A percentile compares a stretch with the other conserved stretches of the same genome.
phyloP scores from a whole-genome alignment of 2,329 filamentous ascomycete species.

The Cadophora sp. region DNA sequence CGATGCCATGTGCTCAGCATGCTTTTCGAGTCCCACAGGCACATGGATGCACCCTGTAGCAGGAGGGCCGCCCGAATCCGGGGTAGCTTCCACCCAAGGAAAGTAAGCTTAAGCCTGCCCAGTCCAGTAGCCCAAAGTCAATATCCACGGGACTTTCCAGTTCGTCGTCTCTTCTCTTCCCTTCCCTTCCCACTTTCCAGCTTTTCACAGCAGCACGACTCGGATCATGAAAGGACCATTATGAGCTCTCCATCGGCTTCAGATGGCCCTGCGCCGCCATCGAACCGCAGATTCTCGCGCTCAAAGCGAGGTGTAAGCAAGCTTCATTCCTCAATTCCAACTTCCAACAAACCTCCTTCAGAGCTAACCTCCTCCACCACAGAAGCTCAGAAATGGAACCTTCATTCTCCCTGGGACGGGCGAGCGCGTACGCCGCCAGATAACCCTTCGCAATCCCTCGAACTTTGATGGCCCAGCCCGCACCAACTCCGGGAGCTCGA shows the following conservation, averaged over 20 bases:
- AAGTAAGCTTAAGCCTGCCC: not conserved
- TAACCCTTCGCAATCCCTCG: constrained; percentile 71
- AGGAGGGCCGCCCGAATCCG: constrained; percentile 14
- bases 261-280: constrained; percentile 38
- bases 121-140: not conserved
- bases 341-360: not conserved
- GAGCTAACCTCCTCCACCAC: constrained; percentile 22
- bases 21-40: not conserved
- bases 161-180: not conserved
- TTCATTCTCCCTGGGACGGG: constrained; percentile 88
- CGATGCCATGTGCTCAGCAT: not conserved
- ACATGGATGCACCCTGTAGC: not conserved
- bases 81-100: constrained; percentile 17
- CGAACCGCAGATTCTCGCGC: constrained; percentile 34
- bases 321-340: not conserved
- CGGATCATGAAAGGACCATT: constrained; percentile 34
- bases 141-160: not conserved
- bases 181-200: constrained; percentile 3
- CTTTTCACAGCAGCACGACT: constrained; percentile 8
- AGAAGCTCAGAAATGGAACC: constrained; percentile 83
- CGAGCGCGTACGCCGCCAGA: constrained; percentile 80
- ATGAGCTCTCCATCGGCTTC: constrained; percentile 44
- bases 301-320: constrained; percentile 40
- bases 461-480: constrained; percentile 36
- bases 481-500: constrained; percentile 24